Evolutionary conservation across 495 filamentous ascomycete species (phyloP).

Genomic region (Pseudevernia furfuracea): DNA sequence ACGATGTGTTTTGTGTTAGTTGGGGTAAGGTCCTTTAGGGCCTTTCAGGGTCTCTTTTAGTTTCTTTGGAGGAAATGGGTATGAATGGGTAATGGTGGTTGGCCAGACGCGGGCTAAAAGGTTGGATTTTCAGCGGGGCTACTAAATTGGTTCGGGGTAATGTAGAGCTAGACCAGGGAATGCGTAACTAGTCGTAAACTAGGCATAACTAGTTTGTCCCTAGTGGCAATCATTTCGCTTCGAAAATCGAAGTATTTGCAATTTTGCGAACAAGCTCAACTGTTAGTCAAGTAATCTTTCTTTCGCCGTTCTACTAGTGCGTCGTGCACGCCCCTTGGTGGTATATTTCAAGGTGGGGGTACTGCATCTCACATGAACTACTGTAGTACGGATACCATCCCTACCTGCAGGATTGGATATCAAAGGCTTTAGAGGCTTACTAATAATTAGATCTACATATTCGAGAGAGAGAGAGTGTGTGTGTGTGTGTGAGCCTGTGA

Average conservation of each 20-base stretch:
- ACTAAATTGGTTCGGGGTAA: conserved; percentile 9
- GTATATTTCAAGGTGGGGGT: background rate
- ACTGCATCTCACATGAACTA: background rate
- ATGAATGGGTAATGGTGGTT: background rate
- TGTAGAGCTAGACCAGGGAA: conserved; percentile 1
- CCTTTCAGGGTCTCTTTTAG: no score
- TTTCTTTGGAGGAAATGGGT: background rate
- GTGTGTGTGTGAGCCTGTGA: no score
- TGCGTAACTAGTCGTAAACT: background rate
- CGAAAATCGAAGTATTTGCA: no score
- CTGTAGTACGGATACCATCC: no score
- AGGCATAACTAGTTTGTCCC: background rate
- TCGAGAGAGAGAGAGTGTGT: no score
- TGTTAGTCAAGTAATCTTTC: background rate
- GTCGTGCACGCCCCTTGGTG: background rate
- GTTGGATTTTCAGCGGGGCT: background rate
- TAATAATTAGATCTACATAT: no score
- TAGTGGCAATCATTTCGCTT: no score
- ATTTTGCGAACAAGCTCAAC: no score
- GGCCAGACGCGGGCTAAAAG: background rate
- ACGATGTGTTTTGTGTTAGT: background rate
- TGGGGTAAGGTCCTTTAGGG: background rate
- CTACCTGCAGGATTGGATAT: background rate
- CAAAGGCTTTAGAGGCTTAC: no score
- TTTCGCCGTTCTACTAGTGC: background rate